Evolutionary conservation across 805 yeast genomes (phyloP).

Genomic region (Zygoascus ofunaensis): DNA sequence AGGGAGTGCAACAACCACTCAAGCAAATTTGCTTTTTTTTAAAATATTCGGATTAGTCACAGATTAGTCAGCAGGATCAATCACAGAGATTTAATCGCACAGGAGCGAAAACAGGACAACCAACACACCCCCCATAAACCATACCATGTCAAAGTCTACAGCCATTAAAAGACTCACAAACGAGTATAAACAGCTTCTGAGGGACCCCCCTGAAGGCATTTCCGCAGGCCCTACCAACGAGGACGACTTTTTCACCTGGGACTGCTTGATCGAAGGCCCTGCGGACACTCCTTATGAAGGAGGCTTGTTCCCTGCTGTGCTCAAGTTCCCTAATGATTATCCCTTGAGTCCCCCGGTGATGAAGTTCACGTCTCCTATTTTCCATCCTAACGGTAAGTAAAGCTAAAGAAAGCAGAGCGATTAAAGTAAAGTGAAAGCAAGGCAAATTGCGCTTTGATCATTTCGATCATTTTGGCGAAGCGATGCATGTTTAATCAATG

Average conservation of each 20-base stretch:
- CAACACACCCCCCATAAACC: too few species aligned
- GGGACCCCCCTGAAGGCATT: constrained; percentile 90
- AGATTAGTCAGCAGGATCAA: too few species aligned
- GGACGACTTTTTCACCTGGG: constrained; percentile 70
- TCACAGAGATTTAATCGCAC: too few species aligned
- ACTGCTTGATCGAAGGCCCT: constrained; percentile 77
- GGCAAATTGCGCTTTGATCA: too few species aligned
- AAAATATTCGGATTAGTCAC: too few species aligned
- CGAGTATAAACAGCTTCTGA: constrained; percentile 77
- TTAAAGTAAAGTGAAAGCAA: too few species aligned
- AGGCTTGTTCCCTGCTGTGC: constrained; percentile 73
- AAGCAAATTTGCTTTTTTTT: too few species aligned
- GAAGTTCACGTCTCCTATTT: constrained; percentile 66
- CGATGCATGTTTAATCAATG: too few species aligned
- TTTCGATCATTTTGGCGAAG: too few species aligned
- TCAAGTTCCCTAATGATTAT: constrained; percentile 68
- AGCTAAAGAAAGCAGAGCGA: too few species aligned
- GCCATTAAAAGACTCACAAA: constrained; percentile 83
- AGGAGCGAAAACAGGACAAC: too few species aligned
- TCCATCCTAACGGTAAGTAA: constrained; percentile 68
- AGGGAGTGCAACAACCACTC: not conserved
- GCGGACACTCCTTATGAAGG: constrained; percentile 76
- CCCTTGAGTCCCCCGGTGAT: constrained; percentile 77
- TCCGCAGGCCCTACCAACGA: constrained; percentile 84
- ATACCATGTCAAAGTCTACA: constrained; percentile 33